Conservation (phyloP, 495 filamentous ascomycete genomes). For the Aspergillus mulundensis region DNA sequence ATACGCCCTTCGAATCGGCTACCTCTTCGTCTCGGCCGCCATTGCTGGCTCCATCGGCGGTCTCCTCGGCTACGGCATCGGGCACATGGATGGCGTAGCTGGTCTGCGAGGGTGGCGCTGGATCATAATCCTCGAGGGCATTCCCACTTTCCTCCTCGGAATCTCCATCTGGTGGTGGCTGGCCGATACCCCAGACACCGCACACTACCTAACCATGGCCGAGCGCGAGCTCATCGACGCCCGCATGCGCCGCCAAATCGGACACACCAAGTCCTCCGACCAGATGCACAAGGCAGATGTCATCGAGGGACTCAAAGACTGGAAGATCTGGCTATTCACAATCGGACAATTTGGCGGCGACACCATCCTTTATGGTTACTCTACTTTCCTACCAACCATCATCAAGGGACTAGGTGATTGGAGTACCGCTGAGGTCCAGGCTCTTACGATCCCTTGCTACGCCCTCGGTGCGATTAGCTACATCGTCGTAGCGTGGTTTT, state of each 20-base stretch:
- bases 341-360: conserved; percentile 50
- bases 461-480: conserved; percentile 40
- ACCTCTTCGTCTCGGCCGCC: conserved; percentile 37
- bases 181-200: conserved; percentile 51
- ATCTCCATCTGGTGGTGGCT: conserved; percentile 52
- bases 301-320: conserved; percentile 36
- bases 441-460: conserved; percentile 45
- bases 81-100: conserved; percentile 41
- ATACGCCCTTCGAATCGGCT: conserved; percentile 33
- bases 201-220: conserved; percentile 48
- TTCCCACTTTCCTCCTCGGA: conserved; percentile 47
- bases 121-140: conserved; percentile 54
- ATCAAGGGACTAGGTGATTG: conserved; percentile 49
- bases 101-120: conserved; percentile 27
- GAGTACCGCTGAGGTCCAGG: conserved; percentile 40
- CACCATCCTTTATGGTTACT: conserved; percentile 56
- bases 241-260: conserved; percentile 14
- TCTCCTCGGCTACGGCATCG: conserved; percentile 41
- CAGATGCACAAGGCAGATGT: conserved; percentile 52
- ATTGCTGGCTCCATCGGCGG: conserved; percentile 44
- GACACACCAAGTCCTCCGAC: conserved; percentile 24
- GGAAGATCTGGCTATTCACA: conserved; percentile 37
- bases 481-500: conserved; percentile 37
- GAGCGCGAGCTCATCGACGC: conserved; percentile 46
- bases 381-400: conserved; percentile 57